Evolutionary conservation across 75 land plant genomes (phyloP), one percentile per base, ranked within the genome.

Genomic region (Sequoiadendron giganteum): DNA sequence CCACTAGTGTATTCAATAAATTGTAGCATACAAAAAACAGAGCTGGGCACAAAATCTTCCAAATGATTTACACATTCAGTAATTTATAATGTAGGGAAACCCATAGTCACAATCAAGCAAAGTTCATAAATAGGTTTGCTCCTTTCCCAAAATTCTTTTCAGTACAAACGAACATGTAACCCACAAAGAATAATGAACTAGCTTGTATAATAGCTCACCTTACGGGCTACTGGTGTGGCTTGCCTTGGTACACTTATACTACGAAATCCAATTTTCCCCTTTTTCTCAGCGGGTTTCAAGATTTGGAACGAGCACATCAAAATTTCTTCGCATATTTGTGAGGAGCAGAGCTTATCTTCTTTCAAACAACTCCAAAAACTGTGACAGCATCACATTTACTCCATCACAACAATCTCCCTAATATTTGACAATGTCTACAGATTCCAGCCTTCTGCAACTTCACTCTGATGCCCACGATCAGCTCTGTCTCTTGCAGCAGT

Each of bases 241-340:
- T 80, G 91, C 55, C 88, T 86, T 47, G 91, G 80, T 34, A 84
- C 28, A n/a, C 65, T 90, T 25, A 65, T 30, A 85, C 54, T 86
- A 45, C 86, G 65, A 55, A 87, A 91, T 45, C 56, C 48, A 48
- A 82, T 34, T 48, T 91, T 91, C 28, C 88, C 73, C 83, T 87
- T 91, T 68, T 89, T 91, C 42, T 88, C 90, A 34, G 76, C 87
- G 39, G 95, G 93, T 90, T 91, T 92, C 19, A 94, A 88, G 39
- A 94, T 94, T 86, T 94, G 95, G 70, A 94, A 94, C 2, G 95
- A 94, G 85, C 93, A 94, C 54, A 94, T 91, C 84, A 94, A 80
- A 73, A 89, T 92, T 43, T 90, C 91, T 36, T 36, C 38, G 38
- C 38, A 36, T 36, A 36, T 36, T 36, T 0, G 38, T 36, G 38